These are phyloP conservation scores for Funneliformis geosporum DNA, from an alignment of 192 early-diverging fungal genomes.

Conservation along the genomic window DNA sequence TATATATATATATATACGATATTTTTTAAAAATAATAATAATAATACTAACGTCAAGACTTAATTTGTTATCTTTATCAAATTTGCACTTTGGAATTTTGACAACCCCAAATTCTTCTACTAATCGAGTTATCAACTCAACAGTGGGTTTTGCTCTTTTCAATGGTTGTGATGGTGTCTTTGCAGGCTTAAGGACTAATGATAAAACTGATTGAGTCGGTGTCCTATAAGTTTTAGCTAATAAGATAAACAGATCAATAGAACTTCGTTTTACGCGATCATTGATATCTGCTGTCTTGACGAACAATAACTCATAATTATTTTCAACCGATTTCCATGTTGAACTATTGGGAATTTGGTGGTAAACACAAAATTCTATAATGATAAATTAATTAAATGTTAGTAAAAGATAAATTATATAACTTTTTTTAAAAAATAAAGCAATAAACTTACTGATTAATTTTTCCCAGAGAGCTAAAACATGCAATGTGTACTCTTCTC, in stretches of 20 bases:
- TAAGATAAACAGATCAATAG: constrained; percentile 49
- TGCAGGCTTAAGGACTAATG: constrained; percentile 53
- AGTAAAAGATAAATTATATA: not conserved
- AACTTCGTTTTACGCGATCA: constrained; percentile 50
- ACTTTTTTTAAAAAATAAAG: not conserved
- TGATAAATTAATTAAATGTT: not conserved
- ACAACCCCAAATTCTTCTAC: constrained; percentile 52
- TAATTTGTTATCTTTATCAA: constrained; percentile 42
- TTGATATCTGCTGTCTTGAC: constrained; percentile 60
- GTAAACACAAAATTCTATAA: constrained; percentile 52
- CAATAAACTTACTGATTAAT: constrained; percentile 36
- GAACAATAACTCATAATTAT: constrained; percentile 50
- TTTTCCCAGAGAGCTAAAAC: constrained; percentile 54
- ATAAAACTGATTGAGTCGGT: constrained; percentile 51
- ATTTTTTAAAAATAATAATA: not conserved
- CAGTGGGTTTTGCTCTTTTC: constrained; percentile 54
- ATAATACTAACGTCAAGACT: constrained; percentile 46
- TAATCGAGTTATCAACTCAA: constrained; percentile 52
- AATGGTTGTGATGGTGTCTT: constrained; percentile 42
- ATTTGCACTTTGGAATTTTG: constrained; percentile 38
- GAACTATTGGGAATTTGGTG: constrained; percentile 48
- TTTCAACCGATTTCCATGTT: constrained; percentile 51
- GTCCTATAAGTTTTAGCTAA: constrained; percentile 54
- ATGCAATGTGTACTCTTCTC: constrained; percentile 53
- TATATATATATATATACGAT: too few species aligned